phyloP scores from a whole-genome alignment of 1,139 yeast genomes.

The Candida sp. region DNA sequence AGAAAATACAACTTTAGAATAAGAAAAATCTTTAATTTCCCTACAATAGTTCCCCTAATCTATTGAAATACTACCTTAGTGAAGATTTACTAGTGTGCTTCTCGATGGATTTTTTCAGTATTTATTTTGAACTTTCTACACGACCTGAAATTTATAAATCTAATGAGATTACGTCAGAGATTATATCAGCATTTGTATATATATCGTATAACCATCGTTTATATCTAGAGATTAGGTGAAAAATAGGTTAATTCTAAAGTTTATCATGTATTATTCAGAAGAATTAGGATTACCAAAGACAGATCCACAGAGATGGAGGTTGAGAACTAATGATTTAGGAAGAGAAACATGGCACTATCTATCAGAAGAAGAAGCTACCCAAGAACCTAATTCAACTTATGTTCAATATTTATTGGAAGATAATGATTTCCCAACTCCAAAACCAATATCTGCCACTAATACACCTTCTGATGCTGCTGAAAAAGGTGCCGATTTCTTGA shows the following conservation, averaged over 20 bases:
- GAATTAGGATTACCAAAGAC: constrained; percentile 60
- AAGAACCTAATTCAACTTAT: constrained; percentile 52
- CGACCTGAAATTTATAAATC: neutral
- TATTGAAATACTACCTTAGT: neutral
- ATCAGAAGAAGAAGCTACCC: constrained; percentile 28
- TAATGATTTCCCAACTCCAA: constrained; percentile 43
- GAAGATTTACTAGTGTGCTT: neutral
- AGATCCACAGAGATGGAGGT: constrained; percentile 73
- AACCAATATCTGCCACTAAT: constrained; percentile 19
- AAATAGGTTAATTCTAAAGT: constrained; percentile 4
- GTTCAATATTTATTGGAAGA: constrained; percentile 55
- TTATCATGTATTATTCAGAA: constrained; percentile 53
- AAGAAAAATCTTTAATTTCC: neutral
- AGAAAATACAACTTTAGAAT: neutral
- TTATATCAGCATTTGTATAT: too few relatives aligned
- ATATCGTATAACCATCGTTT: neutral
- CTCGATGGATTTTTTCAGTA: constrained; percentile 1
- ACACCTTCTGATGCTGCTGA: constrained; percentile 63
- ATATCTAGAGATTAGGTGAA: neutral
- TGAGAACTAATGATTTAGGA: constrained; percentile 68
- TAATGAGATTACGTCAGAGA: neutral
- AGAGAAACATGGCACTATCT: constrained; percentile 81
- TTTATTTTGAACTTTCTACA: constrained; percentile 1
- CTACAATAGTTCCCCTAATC: neutral
- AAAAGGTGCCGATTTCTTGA: constrained; percentile 73